Evolutionary conservation across 2,329 filamentous ascomycete species (phyloP), one percentile per base, ranked within the genome.

Genomic region (Dichotomopilus funicola): DNA sequence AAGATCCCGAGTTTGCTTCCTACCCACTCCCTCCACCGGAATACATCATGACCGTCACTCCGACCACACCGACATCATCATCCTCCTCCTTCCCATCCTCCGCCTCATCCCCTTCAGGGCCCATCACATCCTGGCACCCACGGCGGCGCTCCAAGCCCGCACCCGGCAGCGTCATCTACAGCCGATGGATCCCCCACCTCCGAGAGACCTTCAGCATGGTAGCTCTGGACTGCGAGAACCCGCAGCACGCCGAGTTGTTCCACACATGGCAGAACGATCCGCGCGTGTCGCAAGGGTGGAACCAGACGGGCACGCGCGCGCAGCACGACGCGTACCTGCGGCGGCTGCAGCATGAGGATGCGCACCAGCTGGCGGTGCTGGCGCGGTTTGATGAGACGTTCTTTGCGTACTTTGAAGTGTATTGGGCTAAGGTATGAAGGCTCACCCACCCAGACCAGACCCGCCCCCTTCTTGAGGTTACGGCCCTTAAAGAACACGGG

Each of bases 261-360:
- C 84, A 91, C 70, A 77, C 77, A 55, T 92, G 88, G 88, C 88
- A 91, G 71, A 92, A 92, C 66, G 88, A 91, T 66, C 88, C 88
- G 51, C 85, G 88, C 50, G 88, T 92, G 36, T 86, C 86, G 4
- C 81, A 86, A 65, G 87, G 87, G 4, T 91, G 88, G 88, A 88
- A 89, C 66, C 83, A 89, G 72, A 88, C 85, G 1, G 88, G 88
- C 36, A 87, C 86, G 1, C 71, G 89, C 48, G 87, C 89, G 35
- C 78, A 91, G 68, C 88, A 91, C 69, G 78, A 82, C 58, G 79
- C 83, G 64, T 91, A 92, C 68, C 76, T 91, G 51, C 77, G 79
- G 35, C 79, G 80, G 61, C 77, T 87, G 53, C 82, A 27, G 19
- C 19, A 89, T 64, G 78, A 81, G 45, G 88, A 91, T 67, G 82